A percentile compares a stretch with the other conserved stretches of the same genome.
phyloP scores from a whole-genome alignment of 176 grass and related monocot species.

The Triticum dicoccoides region DNA sequence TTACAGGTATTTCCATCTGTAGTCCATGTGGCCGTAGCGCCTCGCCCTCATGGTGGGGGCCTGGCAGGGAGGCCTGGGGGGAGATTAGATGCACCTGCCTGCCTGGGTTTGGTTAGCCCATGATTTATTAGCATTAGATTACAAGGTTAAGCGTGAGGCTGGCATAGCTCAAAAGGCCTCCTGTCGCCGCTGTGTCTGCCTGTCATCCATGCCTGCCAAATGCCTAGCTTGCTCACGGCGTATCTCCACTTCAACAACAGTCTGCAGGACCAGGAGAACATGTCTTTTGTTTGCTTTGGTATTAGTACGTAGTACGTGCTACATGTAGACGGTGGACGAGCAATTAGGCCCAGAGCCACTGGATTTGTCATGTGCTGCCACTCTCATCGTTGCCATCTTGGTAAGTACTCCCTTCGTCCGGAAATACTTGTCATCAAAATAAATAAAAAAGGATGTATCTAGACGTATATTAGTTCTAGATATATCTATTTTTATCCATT shows the following conservation, averaged over 20 bases:
- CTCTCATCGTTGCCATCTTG: neutral
- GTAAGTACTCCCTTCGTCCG: no score
- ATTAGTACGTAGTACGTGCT: neutral
- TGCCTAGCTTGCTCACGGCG: conserved; percentile 35
- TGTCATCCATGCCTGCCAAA: conserved; percentile 43
- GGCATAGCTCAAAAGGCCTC: conserved; percentile 50
- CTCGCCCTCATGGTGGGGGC: conserved; percentile 47
- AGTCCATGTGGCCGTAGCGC: conserved; percentile 48
- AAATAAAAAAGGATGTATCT: no score
- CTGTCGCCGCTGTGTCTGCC: conserved; percentile 41
- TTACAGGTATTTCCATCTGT: conserved; percentile 66
- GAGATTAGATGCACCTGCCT: conserved; percentile 12
- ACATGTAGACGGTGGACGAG: neutral
- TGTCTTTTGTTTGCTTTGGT: conserved; percentile 47
- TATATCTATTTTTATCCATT: no score
- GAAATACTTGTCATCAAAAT: no score
- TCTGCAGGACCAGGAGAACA: conserved; percentile 36
- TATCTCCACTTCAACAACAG: neutral
- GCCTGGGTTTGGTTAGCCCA: conserved; percentile 9
- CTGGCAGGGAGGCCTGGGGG: neutral
- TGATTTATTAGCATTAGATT: conserved; percentile 43
- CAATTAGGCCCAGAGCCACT: conserved; percentile 10
- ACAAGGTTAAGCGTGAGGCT: conserved; percentile 39
- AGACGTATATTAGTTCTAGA: no score
- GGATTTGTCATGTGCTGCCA: neutral